Evolutionary conservation across 176 grass and related monocot species (phyloP).

Genomic region (Oryza coarctata): DNA sequence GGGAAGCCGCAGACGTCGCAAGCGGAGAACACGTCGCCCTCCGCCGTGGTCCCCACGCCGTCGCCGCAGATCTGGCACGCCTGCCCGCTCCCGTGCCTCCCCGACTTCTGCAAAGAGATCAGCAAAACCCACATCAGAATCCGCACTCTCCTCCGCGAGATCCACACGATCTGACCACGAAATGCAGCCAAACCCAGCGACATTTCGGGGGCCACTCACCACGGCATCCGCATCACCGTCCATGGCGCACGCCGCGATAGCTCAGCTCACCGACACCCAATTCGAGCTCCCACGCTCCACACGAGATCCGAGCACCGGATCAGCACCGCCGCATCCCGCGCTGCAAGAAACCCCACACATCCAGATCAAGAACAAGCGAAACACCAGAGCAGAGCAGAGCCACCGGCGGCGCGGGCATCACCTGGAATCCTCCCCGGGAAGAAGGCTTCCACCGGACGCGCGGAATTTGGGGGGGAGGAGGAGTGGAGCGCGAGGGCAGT

Average conservation of each 20-base stretch:
- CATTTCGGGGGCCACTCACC: slow-evolving; percentile 35
- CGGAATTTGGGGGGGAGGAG: background rate
- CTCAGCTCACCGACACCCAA: background rate
- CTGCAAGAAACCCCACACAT: slow-evolving; percentile 18
- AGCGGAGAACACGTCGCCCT: slow-evolving; percentile 89
- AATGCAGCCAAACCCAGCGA: background rate
- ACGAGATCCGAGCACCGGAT: slow-evolving; percentile 38
- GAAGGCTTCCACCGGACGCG: background rate
- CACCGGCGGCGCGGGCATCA: background rate
- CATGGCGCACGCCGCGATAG: slow-evolving; percentile 37
- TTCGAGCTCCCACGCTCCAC: too few relatives aligned
- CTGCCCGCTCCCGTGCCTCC: slow-evolving; percentile 64
- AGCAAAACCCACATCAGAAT: background rate
- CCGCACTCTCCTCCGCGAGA: background rate
- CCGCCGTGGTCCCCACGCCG: slow-evolving; percentile 73
- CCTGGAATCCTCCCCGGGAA: background rate
- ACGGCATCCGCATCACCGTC: slow-evolving; percentile 51
- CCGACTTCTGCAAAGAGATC: slow-evolving; percentile 56
- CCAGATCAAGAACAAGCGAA: background rate
- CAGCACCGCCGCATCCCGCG: slow-evolving; percentile 48
- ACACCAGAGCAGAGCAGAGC: too few relatives aligned
- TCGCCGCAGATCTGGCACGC: slow-evolving; percentile 99
- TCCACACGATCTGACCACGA: background rate
- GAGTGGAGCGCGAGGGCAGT: background rate
- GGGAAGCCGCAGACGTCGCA: slow-evolving; percentile 93